These are phyloP conservation scores for Coix lacrymajobi DNA, from an alignment of 176 grass and related monocot species.

Conservation along the genomic window DNA sequence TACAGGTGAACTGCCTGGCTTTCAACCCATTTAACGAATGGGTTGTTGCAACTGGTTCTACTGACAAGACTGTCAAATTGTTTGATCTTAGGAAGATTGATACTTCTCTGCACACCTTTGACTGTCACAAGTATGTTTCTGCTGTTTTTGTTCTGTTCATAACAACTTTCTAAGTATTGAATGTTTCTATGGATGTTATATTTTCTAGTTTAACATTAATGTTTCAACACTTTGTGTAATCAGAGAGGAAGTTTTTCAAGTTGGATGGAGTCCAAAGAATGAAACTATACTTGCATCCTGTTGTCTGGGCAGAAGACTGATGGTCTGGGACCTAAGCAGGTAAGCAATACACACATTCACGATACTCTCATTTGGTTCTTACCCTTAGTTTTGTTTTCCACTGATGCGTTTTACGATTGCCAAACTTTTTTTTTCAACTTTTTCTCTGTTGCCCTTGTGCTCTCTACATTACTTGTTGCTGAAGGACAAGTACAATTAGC, in stretches of 20 bases:
- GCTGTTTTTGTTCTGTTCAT: background rate
- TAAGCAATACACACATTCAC: constrained; percentile 17
- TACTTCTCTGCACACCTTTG: constrained; percentile 75
- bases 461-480: background rate
- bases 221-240: constrained; percentile 19
- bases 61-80: constrained; percentile 95
- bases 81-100: constrained; percentile 93
- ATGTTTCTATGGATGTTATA: background rate
- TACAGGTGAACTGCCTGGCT: constrained; percentile 88
- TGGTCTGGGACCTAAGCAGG: constrained; percentile 99
- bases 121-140: constrained; percentile 75
- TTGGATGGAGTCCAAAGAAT: constrained; percentile 98
- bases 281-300: constrained; percentile 97
- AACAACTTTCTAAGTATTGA: background rate
- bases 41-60: constrained; percentile 96
- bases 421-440: background rate
- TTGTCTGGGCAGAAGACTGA: constrained; percentile 89
- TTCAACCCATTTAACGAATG: constrained; percentile 99
- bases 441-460: background rate
- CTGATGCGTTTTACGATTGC: background rate
- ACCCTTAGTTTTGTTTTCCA: background rate
- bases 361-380: background rate
- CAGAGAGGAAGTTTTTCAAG: constrained; percentile 99
- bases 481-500: background rate
- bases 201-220: constrained; percentile 1